A percentile compares a stretch with the other conserved stretches of the same genome.
Conservation (phyloP, 352 stramenopile genomes). For the Thalassiosira oceanica region DNA sequence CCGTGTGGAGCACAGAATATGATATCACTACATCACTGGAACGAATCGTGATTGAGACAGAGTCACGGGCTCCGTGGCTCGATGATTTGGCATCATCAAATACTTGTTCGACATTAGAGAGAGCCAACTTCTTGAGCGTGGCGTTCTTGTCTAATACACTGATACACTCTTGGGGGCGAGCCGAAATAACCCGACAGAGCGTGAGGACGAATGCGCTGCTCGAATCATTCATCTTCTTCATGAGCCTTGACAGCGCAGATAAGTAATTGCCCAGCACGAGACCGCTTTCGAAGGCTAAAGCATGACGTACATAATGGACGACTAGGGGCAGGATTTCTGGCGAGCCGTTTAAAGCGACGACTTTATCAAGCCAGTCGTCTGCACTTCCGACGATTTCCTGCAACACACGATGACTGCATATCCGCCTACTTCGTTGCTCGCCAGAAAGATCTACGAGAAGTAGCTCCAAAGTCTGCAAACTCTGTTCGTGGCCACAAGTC, state of each 20-base stretch:
- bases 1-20: conserved; percentile 48
- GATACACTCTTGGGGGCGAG: too few relatives aligned
- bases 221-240: conserved; percentile 36
- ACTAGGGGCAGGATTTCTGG: conserved; percentile 26
- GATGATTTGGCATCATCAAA: too few relatives aligned
- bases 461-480: conserved; percentile 59
- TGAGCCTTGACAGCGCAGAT: conserved; percentile 5
- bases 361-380: conserved; percentile 29
- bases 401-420: conserved; percentile 65
- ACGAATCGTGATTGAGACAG: conserved; percentile 7
- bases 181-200: too few relatives aligned
- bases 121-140: not conserved
- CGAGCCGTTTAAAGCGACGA: conserved; percentile 11
- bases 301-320: conserved; percentile 23
- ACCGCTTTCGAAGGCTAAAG: not conserved
- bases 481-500: conserved; percentile 54
- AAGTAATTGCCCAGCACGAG: not conserved
- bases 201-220: too few relatives aligned
- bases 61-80: too few relatives aligned
- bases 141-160: conserved; percentile 11
- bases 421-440: conserved; percentile 52
- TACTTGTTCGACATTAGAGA: conserved; percentile 6
- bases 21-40: conserved; percentile 3
- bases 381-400: conserved; percentile 46
- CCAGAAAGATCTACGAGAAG: conserved; percentile 68